These are phyloP conservation scores for Fusarium sp. DNA, from an alignment of 2,329 filamentous ascomycete genomes.

Conservation along the genomic window DNA sequence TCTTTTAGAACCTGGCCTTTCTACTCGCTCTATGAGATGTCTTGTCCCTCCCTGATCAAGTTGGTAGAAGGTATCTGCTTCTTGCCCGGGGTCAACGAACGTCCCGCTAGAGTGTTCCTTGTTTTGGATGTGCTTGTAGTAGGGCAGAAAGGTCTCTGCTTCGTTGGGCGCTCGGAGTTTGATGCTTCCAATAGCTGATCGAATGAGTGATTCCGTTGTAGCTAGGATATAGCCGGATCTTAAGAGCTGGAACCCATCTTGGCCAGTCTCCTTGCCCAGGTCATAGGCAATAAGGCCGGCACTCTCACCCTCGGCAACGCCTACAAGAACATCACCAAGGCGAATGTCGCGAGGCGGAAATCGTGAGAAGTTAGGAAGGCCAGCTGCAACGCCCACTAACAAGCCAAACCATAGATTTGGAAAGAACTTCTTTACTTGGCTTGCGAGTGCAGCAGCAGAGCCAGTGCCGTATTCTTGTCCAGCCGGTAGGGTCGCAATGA, in stretches of 20 bases:
- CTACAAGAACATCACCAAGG: constrained; percentile 53
- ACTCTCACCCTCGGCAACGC: constrained; percentile 37
- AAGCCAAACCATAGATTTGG: constrained; percentile 53
- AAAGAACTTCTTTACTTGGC: constrained; percentile 50
- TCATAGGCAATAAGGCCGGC: constrained; percentile 49
- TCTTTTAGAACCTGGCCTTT: neutral
- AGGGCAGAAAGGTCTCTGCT: constrained; percentile 30
- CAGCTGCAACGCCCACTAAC: constrained; percentile 52
- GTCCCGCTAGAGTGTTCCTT: constrained; percentile 36
- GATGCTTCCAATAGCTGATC: constrained; percentile 51
- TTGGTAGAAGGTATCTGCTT: constrained; percentile 42
- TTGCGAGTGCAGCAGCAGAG: constrained; percentile 49
- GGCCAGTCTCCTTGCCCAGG: constrained; percentile 48
- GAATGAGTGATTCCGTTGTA: constrained; percentile 47
- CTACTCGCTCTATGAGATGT: too few relatives aligned
- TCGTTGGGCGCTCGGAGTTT: constrained; percentile 43
- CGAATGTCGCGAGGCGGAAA: constrained; percentile 50
- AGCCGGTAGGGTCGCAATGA: constrained; percentile 50
- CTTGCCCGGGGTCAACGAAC: constrained; percentile 49
- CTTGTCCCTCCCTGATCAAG: too few relatives aligned
- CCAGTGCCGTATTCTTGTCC: constrained; percentile 51
- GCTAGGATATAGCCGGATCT: constrained; percentile 41
- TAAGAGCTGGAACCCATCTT: constrained; percentile 45
- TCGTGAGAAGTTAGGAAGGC: constrained; percentile 46
- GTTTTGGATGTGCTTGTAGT: constrained; percentile 46